phyloP scores from a whole-genome alignment of 176 grass and related monocot species.

The Paspalum vaginatum region DNA sequence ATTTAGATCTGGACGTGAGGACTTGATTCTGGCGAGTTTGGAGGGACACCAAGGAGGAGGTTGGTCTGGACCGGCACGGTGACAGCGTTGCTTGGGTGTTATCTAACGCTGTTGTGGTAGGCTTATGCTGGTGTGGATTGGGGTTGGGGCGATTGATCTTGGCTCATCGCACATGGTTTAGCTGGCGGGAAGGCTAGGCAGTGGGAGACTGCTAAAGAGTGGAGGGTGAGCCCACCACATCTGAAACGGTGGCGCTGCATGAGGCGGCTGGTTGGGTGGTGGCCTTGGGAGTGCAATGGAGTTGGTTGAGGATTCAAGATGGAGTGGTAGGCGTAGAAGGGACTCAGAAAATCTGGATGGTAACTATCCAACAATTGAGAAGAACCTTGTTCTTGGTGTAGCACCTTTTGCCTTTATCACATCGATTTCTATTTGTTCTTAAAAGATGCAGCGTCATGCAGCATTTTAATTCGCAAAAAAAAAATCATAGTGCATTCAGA shows the following conservation, averaged over 20 bases:
- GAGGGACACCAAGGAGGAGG: neutral
- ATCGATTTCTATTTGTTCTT: neutral
- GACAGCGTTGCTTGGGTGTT: neutral
- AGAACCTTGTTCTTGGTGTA: neutral
- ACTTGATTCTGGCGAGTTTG: neutral
- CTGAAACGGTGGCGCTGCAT: neutral
- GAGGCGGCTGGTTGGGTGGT: neutral
- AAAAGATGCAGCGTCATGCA: neutral
- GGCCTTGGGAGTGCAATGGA: neutral
- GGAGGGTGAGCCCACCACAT: too few relatives aligned
- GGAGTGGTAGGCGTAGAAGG: neutral
- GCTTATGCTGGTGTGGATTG: neutral
- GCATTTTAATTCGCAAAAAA: neutral
- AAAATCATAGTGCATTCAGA: neutral
- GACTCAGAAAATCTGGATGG: neutral
- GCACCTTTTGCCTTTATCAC: neutral
- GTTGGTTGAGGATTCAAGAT: neutral
- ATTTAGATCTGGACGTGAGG: neutral
- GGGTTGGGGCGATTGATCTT: neutral
- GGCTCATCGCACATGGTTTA: neutral
- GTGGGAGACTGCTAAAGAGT: neutral
- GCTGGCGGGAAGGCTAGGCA: too few relatives aligned
- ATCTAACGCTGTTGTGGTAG: neutral
- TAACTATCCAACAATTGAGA: neutral
- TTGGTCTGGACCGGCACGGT: neutral